These are phyloP conservation scores for Earliella scabrosa DNA, from an alignment of 1,284 basidiomycete species.

Conservation along the genomic window DNA sequence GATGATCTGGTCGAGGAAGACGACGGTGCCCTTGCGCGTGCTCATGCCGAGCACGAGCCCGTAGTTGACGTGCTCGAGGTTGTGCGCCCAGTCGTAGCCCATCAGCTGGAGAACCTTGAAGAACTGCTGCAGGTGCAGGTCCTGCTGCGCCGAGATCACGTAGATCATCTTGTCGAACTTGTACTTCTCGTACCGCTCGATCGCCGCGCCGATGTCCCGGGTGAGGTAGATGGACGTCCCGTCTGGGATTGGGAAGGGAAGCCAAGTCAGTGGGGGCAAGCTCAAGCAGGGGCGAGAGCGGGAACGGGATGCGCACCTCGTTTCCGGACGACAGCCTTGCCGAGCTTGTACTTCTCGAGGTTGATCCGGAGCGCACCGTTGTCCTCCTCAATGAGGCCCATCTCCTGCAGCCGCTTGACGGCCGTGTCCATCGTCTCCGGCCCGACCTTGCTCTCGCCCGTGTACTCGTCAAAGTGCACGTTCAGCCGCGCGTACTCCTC, in stretches of 20 bases:
- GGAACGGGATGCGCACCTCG: conserved; percentile 55
- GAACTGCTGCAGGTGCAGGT: conserved; percentile 91
- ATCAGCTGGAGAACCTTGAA: conserved; percentile 95
- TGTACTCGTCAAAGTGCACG: conserved; percentile 93
- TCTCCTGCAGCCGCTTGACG: conserved; percentile 61
- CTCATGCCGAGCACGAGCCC: conserved; percentile 96
- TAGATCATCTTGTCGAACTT: conserved; percentile 99
- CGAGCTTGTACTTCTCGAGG: conserved; percentile 87
- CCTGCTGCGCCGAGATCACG: conserved; percentile 94
- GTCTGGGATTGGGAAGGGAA: too few relatives aligned
- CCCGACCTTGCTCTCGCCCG: conserved; percentile 90
- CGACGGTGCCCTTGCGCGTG: conserved; percentile 94
- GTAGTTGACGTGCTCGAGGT: conserved; percentile 91
- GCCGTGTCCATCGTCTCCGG: conserved; percentile 81
- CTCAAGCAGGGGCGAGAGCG: background rate
- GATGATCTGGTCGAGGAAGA: conserved; percentile 96
- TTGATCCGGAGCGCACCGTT: conserved; percentile 84
- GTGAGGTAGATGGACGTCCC: conserved; percentile 98
- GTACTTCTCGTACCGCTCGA: conserved; percentile 92
- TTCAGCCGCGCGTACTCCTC: conserved; percentile 92
- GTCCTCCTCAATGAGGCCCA: conserved; percentile 56
- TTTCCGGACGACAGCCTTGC: conserved; percentile 91
- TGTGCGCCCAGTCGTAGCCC: conserved; percentile 86
- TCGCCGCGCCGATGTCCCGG: conserved; percentile 95
- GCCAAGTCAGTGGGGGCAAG: background rate